phyloP scores from a whole-genome alignment of 768 basidiomycete species.

The Sistotremastrum suecicum region DNA sequence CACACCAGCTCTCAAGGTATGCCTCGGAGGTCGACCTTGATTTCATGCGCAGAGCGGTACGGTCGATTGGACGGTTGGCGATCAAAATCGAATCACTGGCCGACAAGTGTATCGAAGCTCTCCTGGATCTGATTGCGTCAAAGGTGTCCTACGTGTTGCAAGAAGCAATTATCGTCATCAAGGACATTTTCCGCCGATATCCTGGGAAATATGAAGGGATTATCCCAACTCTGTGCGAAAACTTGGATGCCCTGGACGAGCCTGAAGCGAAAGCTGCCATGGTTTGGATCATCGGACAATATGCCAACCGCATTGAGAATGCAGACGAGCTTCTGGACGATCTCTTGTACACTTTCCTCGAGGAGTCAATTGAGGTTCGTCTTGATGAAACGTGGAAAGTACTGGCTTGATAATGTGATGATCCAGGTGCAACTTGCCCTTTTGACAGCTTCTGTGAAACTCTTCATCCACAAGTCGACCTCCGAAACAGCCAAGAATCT shows the following conservation, averaged over 20 bases:
- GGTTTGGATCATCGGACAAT: constrained; percentile 97
- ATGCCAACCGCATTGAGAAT: constrained; percentile 89
- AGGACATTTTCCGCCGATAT: constrained; percentile 94
- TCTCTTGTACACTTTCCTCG: constrained; percentile 73
- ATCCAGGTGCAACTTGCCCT: constrained; percentile 86
- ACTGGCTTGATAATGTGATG: neutral
- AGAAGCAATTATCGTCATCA: constrained; percentile 94
- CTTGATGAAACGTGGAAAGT: neutral
- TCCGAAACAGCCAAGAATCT: constrained; percentile 78
- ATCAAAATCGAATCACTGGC: constrained; percentile 90
- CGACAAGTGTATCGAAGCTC: constrained; percentile 76
- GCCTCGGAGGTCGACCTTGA: constrained; percentile 97
- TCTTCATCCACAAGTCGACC: constrained; percentile 81
- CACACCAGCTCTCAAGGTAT: constrained; percentile 39
- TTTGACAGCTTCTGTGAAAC: constrained; percentile 87
- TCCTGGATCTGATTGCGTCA: constrained; percentile 79
- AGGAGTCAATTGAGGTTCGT: constrained; percentile 84
- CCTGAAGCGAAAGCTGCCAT: constrained; percentile 95
- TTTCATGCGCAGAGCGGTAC: constrained; percentile 94
- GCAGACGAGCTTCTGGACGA: constrained; percentile 93
- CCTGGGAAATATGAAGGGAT: constrained; percentile 95
- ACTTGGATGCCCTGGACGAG: constrained; percentile 85
- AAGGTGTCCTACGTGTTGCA: constrained; percentile 95
- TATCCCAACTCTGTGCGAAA: constrained; percentile 85
- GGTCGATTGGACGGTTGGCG: constrained; percentile 93